Evolutionary conservation across 2,329 filamentous ascomycete species (phyloP), one percentile per base, ranked within the genome.

Genomic region (Dothistroma septosporum): DNA sequence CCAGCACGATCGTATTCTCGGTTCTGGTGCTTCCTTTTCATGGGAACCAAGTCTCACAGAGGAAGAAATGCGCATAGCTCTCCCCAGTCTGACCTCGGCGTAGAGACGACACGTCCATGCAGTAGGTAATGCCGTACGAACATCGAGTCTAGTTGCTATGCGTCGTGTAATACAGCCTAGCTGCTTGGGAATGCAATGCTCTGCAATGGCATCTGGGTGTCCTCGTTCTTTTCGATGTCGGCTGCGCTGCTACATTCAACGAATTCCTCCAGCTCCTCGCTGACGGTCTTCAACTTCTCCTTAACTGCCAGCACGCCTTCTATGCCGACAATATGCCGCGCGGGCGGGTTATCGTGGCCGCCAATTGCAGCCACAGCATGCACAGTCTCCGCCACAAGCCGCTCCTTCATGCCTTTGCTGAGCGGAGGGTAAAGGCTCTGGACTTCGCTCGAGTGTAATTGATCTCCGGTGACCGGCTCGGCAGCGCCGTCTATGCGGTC

Each of bases 191-290:
- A 11, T 11, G 55, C 8, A 14, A 41, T 24, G 31, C 16, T 14
- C 28, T 53, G 57, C 33, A 28, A 52, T 1, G 64, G 64, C 22
- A 62, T 66, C 32, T 54, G 53, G 21, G 44, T 52, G 7, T 63
- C 65, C 19, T 60, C 65, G n/a, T 57, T 22, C 49, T 59, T 62
- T 33, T 72, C 73, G 58, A 91, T 89, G 73, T 96, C 92, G 16
- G 94, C 92, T 0, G 90, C 88, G 66, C 89, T 82, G 70, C 92
- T 97, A 28, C 92, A 88, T 69, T 96, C 91, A 31, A 96, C 88
- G 75, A 97, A 97, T 68, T 97, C 94, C 75, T 97, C 94, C 59
- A 97, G 78, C 78, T 97, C 94, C 74, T 97, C 92, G 64, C 91
- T 96, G 2, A 97, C 91, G 1, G 92, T 97, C 79, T 95, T 96